Base-by-base conservation (phyloP, 169 alveolate species). In the Eimeria acervulina region DNA sequence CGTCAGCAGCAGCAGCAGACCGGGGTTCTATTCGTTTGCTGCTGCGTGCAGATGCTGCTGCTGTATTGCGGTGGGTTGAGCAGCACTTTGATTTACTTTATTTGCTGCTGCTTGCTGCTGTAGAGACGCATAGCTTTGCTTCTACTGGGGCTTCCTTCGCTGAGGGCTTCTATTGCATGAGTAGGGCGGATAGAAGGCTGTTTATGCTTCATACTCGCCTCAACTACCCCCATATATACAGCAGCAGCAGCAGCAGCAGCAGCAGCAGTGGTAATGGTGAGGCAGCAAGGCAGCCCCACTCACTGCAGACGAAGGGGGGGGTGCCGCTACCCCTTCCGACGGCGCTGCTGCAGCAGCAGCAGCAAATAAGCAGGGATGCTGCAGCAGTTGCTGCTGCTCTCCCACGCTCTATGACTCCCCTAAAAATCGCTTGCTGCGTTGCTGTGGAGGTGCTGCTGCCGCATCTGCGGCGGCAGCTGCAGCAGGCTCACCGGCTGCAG, bases 401-500 rank as follows among this genome's bases (percentile, higher is more conserved):
- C 26, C 90, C 70, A 19, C 40, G 26, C 38, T 44, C 90, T 1
- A 7, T 81, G 72, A 0, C 90, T 23, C 90, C 72, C 17, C 31
- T n/a, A 2, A 81, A 81, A 38, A 44, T 81, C 7, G 72, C 72
- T 28, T 81, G 90, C 70, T 81, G 90, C 72, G 90, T 81, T 15
- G 90, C 90, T 13, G 90, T 47, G 10, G 72, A 81, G n/a, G 90
- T 81, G 90, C 90, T 81, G 90, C 90, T 81, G 72, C 90, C 90
- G 40, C 44, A 81, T n/a, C 17, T 81, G 72, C 68, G 90, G 70
- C 68, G 90, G 40, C 63, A 81, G 51, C 90, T 81, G 72, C 90
- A 81, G 70, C 66, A 47, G 85, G 44, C 63, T 52, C 70, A 38
- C n/a, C 44, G n/a, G 83, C 52, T 10, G 93, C 78, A 19, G 93